Base-by-base conservation (phyloP, 2,329 filamentous ascomycete species). In the Colletotrichum caudatum region DNA sequence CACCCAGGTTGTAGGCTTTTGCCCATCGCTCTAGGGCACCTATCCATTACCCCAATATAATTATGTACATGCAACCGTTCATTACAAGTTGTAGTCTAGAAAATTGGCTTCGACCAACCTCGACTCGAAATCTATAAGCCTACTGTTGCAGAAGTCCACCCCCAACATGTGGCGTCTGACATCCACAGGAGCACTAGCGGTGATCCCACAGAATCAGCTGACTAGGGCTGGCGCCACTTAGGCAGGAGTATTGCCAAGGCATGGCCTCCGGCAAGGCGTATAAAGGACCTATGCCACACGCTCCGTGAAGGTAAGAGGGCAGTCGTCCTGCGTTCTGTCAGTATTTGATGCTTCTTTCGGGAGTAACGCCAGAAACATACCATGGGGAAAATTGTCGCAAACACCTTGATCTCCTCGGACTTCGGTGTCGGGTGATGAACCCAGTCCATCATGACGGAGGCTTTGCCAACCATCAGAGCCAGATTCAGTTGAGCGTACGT, bases 351-450 rank as follows among this genome's bases (percentile, higher is more conserved):
- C 2, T 50, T 33, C 67, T 76, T 60, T 75, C 74, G 58, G 11
- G 41, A 16, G 23, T 33, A 29, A 35, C 14, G 12, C 23, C 26
- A 8, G 26, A 50, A 63, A 84, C 91, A 82, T 84, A 97, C 95
- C 92, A 93, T 92, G 68, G 96, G 96, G 88, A 99, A 99, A 77
- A 99, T 97, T 37, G 94, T 98, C 51, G 96, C 96, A 84, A 98
- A 99, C 76, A 98, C 95, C 86, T 97, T 95, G 83, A 99, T 98
- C 82, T 97, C 92, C 84, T 99, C 96, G 0, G 94, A 97, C 71
- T 86, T 79, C 0, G 93, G 90, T 14, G 96, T 98, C 23, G 94
- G 84, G 80, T 94, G 90, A 82, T 99, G 96, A 81, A 91, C 89
- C 95, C 95, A 98, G 82, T 98, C 91, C 76, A 98, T 86, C 79